Evolutionary conservation across 805 yeast genomes (phyloP), one percentile per base, ranked within the genome.

Genomic region (Saccharomycopsis guyanensis): DNA sequence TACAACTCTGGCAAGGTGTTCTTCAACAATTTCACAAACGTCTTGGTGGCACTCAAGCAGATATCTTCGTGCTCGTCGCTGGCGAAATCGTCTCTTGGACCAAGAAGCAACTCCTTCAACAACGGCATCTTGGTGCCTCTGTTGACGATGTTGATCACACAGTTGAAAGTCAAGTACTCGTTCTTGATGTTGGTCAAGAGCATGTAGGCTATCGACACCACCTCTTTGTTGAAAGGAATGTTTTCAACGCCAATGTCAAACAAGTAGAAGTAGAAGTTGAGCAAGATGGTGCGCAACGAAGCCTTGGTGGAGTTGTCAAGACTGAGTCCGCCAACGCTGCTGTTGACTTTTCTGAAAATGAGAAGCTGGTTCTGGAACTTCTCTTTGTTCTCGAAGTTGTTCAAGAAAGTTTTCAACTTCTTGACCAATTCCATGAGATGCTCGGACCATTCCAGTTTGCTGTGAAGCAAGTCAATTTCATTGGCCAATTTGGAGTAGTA

Each of bases 201-300:
- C n/a, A 50, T 27, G 22, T 31, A 44, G 10, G 49, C 37, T 7
- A 50, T 18, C 7, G 49, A 40, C 8, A 50, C 31, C 5, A 39
- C 37, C 19, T 47, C 50, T 38, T 33, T 35, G 19, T 31, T 43
- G 32, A 43, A 50, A 2, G 29, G 20, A 3, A 47, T 20, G 24
- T 43, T 38, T 8, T 27, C 31, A n/a, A 33, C 13, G 3, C 48
- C 49, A 41, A 48, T 46, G 37, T 47, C 51, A 22, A 32, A 43
- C 40, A 47, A 32, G 25, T 50, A 50, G 20, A 43, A 47, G 34
- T 50, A 50, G 35, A 50, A 47, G 15, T 40, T 47, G 18, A 43
- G 33, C 13, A 49, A 15, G 34, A 45, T 40, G 20, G 29, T 16
- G 25, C 42, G 39, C 25, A 47, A 46, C 25, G 35, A 32, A 22